These are phyloP conservation scores for Nakazawaea holstii DNA, from an alignment of 805 yeast genomes.

Conservation along the genomic window DNA sequence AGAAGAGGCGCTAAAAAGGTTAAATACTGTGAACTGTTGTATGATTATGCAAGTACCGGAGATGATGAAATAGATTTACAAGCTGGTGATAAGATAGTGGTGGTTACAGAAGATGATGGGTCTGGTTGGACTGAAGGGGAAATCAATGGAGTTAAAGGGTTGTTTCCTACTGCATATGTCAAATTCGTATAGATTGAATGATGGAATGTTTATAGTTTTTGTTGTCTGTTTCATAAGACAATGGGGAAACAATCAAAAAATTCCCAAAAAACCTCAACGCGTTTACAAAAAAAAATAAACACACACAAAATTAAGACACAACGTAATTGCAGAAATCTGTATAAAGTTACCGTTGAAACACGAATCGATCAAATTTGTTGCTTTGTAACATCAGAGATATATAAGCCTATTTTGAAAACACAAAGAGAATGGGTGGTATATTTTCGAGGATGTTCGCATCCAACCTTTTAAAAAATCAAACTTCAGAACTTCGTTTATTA, in stretches of 20 bases:
- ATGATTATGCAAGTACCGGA: slow-evolving; percentile 72
- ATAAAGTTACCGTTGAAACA: too few relatives aligned
- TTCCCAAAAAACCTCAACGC: neutral
- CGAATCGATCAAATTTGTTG: too few relatives aligned
- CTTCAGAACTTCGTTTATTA: slow-evolving; percentile 46
- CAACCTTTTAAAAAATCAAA: neutral
- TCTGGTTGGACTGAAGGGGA: slow-evolving; percentile 96
- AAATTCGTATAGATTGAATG: slow-evolving; percentile 15
- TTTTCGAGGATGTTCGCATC: slow-evolving; percentile 4
- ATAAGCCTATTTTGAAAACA: neutral
- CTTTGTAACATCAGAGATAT: neutral
- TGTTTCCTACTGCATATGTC: slow-evolving; percentile 78
- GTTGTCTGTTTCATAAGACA: neutral
- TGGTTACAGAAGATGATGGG: slow-evolving; percentile 64
- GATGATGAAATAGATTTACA: slow-evolving; percentile 70
- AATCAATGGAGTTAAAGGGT: slow-evolving; percentile 55
- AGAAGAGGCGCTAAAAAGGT: slow-evolving; percentile 64
- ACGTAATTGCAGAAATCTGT: neutral
- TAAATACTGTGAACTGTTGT: slow-evolving; percentile 58
- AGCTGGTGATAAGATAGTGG: slow-evolving; percentile 68
- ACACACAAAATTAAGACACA: neutral
- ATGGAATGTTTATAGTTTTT: neutral
- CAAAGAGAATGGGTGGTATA: slow-evolving; percentile 9
- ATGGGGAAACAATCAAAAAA: neutral
- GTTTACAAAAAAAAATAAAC: neutral